These are phyloP conservation scores for Antarctomyces pellizariae DNA, from an alignment of 495 filamentous ascomycete genomes.

Conservation along the genomic window DNA sequence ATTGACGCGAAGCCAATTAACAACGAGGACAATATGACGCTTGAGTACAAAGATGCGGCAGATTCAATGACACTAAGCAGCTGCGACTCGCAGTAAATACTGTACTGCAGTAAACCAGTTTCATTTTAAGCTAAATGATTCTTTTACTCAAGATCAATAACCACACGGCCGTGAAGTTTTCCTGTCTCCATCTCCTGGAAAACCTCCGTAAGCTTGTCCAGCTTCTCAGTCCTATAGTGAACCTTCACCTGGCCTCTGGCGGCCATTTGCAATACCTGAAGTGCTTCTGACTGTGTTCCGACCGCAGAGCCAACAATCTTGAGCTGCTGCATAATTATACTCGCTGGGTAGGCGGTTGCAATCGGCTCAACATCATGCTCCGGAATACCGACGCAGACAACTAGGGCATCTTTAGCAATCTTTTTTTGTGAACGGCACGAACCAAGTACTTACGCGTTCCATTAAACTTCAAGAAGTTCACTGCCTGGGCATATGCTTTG, in stretches of 20 bases:
- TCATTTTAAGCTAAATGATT: too few species aligned
- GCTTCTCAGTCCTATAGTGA: constrained; percentile 31
- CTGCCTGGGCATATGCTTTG: constrained; percentile 34
- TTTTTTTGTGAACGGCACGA: constrained; percentile 11
- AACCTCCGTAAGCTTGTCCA: constrained; percentile 34
- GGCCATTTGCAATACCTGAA: constrained; percentile 41
- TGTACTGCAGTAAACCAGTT: too few species aligned
- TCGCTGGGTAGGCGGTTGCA: constrained; percentile 24
- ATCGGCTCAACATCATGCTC: constrained; percentile 41
- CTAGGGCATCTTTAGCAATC: too few species aligned
- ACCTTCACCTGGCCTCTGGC: constrained; percentile 35
- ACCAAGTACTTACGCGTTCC: too few species aligned
- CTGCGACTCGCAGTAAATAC: too few species aligned
- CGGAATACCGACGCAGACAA: constrained; percentile 44
- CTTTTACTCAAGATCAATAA: too few species aligned
- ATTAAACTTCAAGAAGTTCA: constrained; percentile 35
- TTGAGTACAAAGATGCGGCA: too few species aligned
- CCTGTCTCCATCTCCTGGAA: constrained; percentile 36
- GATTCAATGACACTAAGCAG: too few species aligned
- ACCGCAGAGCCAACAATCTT: constrained; percentile 39
- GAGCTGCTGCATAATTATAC: constrained; percentile 26
- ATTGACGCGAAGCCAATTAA: too few species aligned
- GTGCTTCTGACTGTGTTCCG: constrained; percentile 38
- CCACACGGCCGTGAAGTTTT: constrained; percentile 31
- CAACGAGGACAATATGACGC: too few species aligned